Evolutionary conservation across 2,329 filamentous ascomycete genomes (phyloP).

Genomic region (Nannizzia gypsea): DNA sequence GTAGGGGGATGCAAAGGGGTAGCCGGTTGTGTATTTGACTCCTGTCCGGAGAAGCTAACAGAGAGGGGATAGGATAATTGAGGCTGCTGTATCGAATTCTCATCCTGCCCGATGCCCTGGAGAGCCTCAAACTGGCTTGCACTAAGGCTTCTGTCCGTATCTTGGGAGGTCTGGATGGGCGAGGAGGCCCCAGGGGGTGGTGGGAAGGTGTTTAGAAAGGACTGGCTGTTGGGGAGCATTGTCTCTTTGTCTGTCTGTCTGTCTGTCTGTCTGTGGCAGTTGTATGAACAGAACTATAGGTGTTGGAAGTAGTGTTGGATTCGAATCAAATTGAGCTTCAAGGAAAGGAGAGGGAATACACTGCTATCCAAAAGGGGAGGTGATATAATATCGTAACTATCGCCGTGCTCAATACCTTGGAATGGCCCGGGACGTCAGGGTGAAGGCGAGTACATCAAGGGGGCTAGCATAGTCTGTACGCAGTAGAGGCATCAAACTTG

Average conservation of each 20-base stretch:
- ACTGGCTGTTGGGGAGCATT: not conserved
- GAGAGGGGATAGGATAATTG: not conserved
- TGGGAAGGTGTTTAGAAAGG: not conserved
- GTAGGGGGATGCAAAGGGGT: not conserved
- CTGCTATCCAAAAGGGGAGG: not conserved
- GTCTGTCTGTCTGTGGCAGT: no score
- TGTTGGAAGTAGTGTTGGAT: not conserved
- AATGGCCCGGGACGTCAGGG: not conserved
- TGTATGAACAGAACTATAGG: not conserved
- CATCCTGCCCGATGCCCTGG: not conserved
- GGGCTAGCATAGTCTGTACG: not conserved
- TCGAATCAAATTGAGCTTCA: no score
- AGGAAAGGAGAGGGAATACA: no score
- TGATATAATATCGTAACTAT: not conserved
- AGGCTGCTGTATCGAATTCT: not conserved
- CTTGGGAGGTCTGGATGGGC: not conserved
- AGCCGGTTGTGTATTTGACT: not conserved
- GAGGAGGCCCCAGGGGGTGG: not conserved
- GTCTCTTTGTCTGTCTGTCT: no score
- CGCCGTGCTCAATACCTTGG: not conserved
- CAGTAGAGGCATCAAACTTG: not conserved
- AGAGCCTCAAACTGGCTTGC: not conserved
- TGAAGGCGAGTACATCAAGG: not conserved
- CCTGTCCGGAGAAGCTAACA: not conserved
- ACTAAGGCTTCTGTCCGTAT: not conserved